Evolutionary conservation across 495 filamentous ascomycete species (phyloP).

Genomic region (Lasiosphaeria ovina): DNA sequence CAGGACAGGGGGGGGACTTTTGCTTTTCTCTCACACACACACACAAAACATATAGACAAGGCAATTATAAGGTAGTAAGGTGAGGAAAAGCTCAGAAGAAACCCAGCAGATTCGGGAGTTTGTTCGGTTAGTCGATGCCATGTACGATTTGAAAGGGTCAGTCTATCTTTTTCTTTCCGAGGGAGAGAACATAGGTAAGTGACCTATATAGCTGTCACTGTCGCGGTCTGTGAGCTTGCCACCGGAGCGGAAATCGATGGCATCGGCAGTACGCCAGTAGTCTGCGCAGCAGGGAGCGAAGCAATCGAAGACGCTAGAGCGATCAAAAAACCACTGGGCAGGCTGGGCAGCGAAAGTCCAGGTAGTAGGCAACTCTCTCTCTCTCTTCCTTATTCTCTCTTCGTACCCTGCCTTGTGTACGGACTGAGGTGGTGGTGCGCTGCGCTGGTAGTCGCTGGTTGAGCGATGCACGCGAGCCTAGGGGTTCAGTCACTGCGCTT

Average conservation of each 20-base stretch:
- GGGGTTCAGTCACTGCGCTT: conserved; percentile 29
- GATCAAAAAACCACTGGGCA: background rate
- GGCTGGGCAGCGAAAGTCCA: no score
- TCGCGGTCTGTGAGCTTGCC: conserved; percentile 1
- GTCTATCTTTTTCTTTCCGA: no score
- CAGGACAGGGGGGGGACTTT: background rate
- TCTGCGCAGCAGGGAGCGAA: background rate
- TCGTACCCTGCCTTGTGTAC: no score
- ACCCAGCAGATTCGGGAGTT: no score
- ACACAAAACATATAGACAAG: conserved; percentile 11
- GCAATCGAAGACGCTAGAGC: no score
- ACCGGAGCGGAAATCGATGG: background rate
- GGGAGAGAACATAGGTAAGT: no score
- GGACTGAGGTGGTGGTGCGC: conserved; percentile 13
- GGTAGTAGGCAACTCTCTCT: no score
- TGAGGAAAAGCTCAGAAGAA: no score
- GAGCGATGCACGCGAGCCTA: conserved; percentile 22
- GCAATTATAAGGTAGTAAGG: no score
- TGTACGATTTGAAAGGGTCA: no score
- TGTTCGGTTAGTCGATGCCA: no score
- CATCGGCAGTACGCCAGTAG: background rate
- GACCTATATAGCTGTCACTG: conserved; percentile 10
- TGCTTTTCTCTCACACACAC: conserved; percentile 8
- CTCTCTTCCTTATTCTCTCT: no score
- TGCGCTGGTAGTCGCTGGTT: conserved; percentile 20